A percentile compares a stretch with the other conserved stretches of the same genome.
Conservation (phyloP, 2,329 filamentous ascomycete species). For the Lasiodiplodia sp. region DNA sequence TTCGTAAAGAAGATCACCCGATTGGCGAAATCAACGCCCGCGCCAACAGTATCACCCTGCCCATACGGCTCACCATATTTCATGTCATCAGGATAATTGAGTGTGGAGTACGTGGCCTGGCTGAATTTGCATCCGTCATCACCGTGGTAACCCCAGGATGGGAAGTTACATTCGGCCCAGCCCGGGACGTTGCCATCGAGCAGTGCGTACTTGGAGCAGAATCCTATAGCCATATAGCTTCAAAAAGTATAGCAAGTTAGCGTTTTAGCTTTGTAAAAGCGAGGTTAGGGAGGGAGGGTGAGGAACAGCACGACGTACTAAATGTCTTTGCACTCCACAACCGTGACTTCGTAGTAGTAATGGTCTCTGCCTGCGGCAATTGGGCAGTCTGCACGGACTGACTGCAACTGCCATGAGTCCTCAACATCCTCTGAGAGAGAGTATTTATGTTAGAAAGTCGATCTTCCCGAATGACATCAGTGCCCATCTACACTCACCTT, state of each 20-base stretch:
- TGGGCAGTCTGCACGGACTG: background rate
- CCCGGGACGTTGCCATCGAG: background rate
- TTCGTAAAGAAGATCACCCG: conserved; percentile 2
- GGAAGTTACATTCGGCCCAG: background rate
- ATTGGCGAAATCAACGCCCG: background rate
- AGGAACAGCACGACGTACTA: no score
- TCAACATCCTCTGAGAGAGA: background rate
- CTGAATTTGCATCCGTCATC: background rate
- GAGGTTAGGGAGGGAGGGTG: no score
- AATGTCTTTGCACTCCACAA: background rate
- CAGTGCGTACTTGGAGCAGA: background rate
- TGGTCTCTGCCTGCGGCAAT: background rate
- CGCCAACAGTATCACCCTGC: background rate
- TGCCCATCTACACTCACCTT: background rate
- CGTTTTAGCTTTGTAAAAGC: no score
- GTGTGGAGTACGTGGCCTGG: background rate
- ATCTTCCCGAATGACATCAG: background rate
- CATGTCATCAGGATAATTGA: background rate
- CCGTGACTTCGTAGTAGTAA: background rate
- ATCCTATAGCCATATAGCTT: no score
- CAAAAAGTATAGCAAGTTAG: no score
- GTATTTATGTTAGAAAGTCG: background rate
- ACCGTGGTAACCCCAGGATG: conserved; percentile 5
- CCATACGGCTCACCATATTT: background rate
- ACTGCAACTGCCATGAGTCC: no score